Percentiles rank a stretch among this genome's conserved stretches.
These are phyloP conservation scores for Coprinellus micaceus DNA, from an alignment of 768 basidiomycete species.

Conservation along the genomic window DNA sequence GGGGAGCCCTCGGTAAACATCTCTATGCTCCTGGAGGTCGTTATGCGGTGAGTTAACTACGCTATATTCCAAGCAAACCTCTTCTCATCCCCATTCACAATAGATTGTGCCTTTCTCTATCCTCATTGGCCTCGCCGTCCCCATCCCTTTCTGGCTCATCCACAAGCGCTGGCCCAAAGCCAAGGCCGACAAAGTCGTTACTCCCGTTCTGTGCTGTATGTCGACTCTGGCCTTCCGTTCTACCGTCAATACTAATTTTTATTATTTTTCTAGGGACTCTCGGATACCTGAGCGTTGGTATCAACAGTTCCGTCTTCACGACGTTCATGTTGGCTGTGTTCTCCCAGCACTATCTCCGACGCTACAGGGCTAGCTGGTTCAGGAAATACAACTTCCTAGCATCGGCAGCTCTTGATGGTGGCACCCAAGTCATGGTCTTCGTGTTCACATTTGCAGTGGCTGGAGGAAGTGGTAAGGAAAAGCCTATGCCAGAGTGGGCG, in stretches of 20 bases:
- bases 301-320: constrained; percentile 51
- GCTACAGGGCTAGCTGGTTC: constrained; percentile 64
- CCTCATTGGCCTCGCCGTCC: constrained; percentile 47
- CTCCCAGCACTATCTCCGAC: constrained; percentile 59
- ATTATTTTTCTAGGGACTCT: constrained; percentile 31
- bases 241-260: not conserved
- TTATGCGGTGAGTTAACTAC: constrained; percentile 35
- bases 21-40: constrained; percentile 44
- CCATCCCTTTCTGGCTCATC: constrained; percentile 53
- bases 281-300: constrained; percentile 50
- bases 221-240: not conserved
- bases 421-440: constrained; percentile 42
- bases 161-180: constrained; percentile 47
- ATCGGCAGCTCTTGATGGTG: constrained; percentile 71
- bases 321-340: constrained; percentile 46
- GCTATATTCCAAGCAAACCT: constrained; percentile 10
- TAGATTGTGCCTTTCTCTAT: constrained; percentile 45
- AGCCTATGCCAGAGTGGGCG: constrained; percentile 12
- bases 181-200: constrained; percentile 45
- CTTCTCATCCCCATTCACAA: constrained; percentile 9
- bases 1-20: constrained; percentile 52
- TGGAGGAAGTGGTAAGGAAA: constrained; percentile 39
- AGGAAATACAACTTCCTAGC: constrained; percentile 65
- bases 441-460: constrained; percentile 43
- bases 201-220: constrained; percentile 43